Evolutionary conservation across 805 yeast genomes (phyloP).

Genomic region (Kurtzmaniella cleridarum): DNA sequence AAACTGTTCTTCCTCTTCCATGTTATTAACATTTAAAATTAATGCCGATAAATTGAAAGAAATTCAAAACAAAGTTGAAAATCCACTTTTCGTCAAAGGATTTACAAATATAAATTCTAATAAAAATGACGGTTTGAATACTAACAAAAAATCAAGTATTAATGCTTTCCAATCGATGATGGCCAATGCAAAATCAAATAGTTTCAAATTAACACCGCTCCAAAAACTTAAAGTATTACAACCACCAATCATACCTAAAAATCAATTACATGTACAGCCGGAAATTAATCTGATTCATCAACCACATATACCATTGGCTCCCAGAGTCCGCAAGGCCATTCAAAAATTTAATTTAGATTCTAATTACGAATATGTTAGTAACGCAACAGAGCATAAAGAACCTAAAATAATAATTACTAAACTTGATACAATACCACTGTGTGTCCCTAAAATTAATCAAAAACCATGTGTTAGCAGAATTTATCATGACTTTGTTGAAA

Average conservation of each 20-base stretch:
- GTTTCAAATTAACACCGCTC: constrained; percentile 22
- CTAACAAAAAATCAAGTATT: constrained; percentile 8
- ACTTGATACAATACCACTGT: constrained; percentile 1
- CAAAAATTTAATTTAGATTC: too few species aligned
- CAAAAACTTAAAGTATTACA: constrained; percentile 27
- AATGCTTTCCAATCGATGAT: constrained; percentile 36
- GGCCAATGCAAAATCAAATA: constrained; percentile 22
- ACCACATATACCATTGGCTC: too few species aligned
- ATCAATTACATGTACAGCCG: constrained; percentile 26
- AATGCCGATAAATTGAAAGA: constrained; percentile 12
- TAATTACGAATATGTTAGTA: too few species aligned
- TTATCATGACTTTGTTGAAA: constrained; percentile 6
- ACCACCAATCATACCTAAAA: constrained; percentile 23
- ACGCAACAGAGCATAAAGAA: too few species aligned
- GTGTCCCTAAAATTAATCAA: constrained; percentile 8
- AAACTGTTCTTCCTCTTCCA: background rate
- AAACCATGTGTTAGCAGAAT: constrained; percentile 8
- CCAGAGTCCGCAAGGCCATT: too few species aligned
- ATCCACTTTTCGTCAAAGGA: constrained; percentile 12
- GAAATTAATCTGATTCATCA: background rate
- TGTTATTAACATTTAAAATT: constrained; percentile 19
- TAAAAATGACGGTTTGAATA: background rate
- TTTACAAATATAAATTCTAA: constrained; percentile 1
- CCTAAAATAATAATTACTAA: background rate
- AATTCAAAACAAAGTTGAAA: constrained; percentile 4